A percentile compares a stretch with the other conserved stretches of the same genome.
Conservation (phyloP, 2,329 filamentous ascomycete species). For the Sarocladium strictum region DNA sequence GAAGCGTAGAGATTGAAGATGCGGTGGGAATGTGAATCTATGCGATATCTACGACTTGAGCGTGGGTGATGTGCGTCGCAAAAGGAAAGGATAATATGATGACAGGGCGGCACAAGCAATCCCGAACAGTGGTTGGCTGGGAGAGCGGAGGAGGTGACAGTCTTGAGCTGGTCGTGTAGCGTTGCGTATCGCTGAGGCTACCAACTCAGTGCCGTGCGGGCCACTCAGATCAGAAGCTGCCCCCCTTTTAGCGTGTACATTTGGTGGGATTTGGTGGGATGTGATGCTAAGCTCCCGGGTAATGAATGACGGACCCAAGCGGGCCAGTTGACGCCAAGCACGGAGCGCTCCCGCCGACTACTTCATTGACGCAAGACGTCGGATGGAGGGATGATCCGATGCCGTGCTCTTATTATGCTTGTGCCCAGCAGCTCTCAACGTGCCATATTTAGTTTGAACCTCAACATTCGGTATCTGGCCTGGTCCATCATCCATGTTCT, state of each 20-base stretch:
- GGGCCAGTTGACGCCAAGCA: not conserved
- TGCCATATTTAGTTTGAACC: no score
- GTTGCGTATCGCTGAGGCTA: not conserved
- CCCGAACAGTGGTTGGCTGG: not conserved
- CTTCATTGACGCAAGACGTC: no score
- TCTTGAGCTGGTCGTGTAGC: not conserved
- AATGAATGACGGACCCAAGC: not conserved
- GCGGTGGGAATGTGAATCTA: not conserved
- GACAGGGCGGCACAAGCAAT: not conserved
- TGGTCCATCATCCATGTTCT: no score
- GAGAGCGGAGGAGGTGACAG: not conserved
- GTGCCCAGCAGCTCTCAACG: no score
- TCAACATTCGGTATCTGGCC: no score
- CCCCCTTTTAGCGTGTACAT: no score
- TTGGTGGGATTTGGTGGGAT: not conserved
- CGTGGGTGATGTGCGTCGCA: not conserved
- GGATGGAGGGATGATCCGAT: no score
- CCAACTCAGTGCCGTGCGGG: not conserved
- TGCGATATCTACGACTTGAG: not conserved
- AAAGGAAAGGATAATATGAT: not conserved
- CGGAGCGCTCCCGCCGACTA: not conserved
- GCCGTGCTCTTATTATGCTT: no score
- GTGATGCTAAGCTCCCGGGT: constrained; percentile 4
- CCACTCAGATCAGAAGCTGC: not conserved
- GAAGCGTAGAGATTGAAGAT: not conserved